Percentiles rank a stretch among this genome's conserved stretches.
phyloP scores from a whole-genome alignment of 2,329 filamentous ascomycete species.

The Esteya vermicola region DNA sequence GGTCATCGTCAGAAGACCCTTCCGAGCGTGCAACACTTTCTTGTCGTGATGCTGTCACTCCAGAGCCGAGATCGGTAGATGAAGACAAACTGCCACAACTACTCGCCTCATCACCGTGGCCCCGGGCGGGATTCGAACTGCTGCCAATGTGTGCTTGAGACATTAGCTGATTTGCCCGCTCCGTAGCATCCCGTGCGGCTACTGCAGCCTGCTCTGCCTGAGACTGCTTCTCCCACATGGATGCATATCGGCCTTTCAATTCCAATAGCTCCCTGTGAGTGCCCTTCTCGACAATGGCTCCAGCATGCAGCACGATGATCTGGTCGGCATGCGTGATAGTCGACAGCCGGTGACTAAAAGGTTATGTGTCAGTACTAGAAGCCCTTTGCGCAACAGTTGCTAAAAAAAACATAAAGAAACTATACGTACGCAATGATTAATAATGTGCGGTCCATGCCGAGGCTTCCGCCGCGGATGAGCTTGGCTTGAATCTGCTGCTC shows the following conservation, averaged over 20 bases:
- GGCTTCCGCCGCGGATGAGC: conserved; percentile 44
- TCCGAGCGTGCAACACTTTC: conserved; percentile 8
- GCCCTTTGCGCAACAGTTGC: background rate
- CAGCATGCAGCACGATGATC: conserved; percentile 14
- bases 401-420: conserved; percentile 12
- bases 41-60: conserved; percentile 15
- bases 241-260: conserved; percentile 58
- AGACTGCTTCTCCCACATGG: conserved; percentile 85
- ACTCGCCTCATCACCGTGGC: conserved; percentile 27
- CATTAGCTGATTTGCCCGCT: conserved; percentile 28
- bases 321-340: conserved; percentile 22
- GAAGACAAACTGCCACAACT: conserved; percentile 31
- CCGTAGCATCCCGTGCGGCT: conserved; percentile 33
- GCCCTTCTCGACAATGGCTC: conserved; percentile 11
- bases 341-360: conserved; percentile 60
- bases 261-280: conserved; percentile 54
- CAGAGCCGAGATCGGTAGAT: conserved; percentile 25
- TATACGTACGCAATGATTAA: conserved; percentile 90
- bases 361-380: background rate
- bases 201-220: conserved; percentile 57
- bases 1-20: conserved; percentile 9
- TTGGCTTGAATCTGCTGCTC: conserved; percentile 48
- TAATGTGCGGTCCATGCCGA: conserved; percentile 78
- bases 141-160: conserved; percentile 33
- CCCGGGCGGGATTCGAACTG: conserved; percentile 10